These are phyloP conservation scores for Mycosarcoma maydis DNA, from an alignment of 1,284 basidiomycete species.

Conservation along the genomic window DNA sequence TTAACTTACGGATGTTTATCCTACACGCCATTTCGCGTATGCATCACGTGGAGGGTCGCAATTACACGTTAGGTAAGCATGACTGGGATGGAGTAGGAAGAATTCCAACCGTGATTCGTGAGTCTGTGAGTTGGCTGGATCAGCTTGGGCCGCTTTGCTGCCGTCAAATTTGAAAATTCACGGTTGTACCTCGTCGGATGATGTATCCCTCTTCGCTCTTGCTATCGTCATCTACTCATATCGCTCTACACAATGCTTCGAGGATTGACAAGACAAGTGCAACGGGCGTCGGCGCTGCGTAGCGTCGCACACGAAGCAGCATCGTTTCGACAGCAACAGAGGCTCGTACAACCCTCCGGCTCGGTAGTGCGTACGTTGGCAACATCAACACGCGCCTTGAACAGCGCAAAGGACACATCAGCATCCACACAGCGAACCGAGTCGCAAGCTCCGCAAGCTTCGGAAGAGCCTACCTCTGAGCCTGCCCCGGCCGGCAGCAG, in stretches of 20 bases:
- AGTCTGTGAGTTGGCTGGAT: too few relatives aligned
- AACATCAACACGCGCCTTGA: constrained; percentile 5
- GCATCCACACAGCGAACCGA: constrained; percentile 29
- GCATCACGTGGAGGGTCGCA: too few relatives aligned
- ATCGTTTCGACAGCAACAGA: not conserved
- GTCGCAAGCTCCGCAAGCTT: constrained; percentile 20
- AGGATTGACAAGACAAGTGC: constrained; percentile 4
- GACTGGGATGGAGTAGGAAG: not conserved
- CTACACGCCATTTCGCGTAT: too few relatives aligned
- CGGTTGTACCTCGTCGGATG: too few relatives aligned
- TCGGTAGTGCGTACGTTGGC: constrained; percentile 14
- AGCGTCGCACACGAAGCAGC: constrained; percentile 6
- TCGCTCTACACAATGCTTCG: constrained; percentile 33
- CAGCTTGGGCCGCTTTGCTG: too few relatives aligned
- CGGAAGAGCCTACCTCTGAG: constrained; percentile 26
- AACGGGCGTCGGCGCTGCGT: constrained; percentile 4
- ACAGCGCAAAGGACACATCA: constrained; percentile 23
- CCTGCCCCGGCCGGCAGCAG: constrained; percentile 23
- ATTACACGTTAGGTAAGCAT: constrained; percentile 3
- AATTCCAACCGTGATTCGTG: too few relatives aligned
- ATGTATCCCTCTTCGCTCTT: too few relatives aligned
- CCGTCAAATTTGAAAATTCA: too few relatives aligned
- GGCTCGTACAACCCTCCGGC: constrained; percentile 3
- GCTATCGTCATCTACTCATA: too few relatives aligned
- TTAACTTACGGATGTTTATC: too few relatives aligned